Evolutionary conservation across 306 rosid species (phyloP).

Genomic region (Rosa lucieae): DNA sequence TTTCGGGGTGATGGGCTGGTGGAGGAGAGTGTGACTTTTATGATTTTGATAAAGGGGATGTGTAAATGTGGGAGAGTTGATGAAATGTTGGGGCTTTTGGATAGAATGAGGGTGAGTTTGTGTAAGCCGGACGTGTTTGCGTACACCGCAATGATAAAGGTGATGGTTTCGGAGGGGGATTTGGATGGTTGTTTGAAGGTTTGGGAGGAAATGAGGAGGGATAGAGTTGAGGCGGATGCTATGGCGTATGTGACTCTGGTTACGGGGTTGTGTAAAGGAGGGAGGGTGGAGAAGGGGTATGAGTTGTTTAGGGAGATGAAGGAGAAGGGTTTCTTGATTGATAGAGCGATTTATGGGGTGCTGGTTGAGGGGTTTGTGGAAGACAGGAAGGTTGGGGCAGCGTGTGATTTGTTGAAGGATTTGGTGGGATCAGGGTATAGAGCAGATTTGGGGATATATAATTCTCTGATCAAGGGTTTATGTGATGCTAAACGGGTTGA

Average conservation of each 20-base stretch:
- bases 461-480: conserved; percentile 69
- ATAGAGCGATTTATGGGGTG: conserved; percentile 64
- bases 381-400: conserved; percentile 49
- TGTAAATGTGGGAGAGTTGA: conserved; percentile 62
- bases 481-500: conserved; percentile 59
- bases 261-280: conserved; percentile 52
- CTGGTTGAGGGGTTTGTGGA: conserved; percentile 70
- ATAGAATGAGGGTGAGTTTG: conserved; percentile 59
- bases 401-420: conserved; percentile 75
- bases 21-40: conserved; percentile 77
- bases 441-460: conserved; percentile 73
- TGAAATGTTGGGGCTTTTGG: conserved; percentile 62
- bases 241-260: conserved; percentile 79
- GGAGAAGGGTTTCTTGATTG: conserved; percentile 64
- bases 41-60: conserved; percentile 76
- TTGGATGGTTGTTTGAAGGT: conserved; percentile 67
- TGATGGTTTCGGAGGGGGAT: conserved; percentile 52
- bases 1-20: conserved; percentile 59
- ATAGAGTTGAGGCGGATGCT: conserved; percentile 54
- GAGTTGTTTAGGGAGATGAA: conserved; percentile 81
- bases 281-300: conserved; percentile 59
- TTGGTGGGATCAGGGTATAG: conserved; percentile 69
- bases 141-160: conserved; percentile 62
- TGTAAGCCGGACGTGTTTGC: conserved; percentile 88
- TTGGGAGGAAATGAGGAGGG: conserved; percentile 83